Conservation (phyloP, 75 land plant genomes). For the Selaginella moellendorffii region DNA sequence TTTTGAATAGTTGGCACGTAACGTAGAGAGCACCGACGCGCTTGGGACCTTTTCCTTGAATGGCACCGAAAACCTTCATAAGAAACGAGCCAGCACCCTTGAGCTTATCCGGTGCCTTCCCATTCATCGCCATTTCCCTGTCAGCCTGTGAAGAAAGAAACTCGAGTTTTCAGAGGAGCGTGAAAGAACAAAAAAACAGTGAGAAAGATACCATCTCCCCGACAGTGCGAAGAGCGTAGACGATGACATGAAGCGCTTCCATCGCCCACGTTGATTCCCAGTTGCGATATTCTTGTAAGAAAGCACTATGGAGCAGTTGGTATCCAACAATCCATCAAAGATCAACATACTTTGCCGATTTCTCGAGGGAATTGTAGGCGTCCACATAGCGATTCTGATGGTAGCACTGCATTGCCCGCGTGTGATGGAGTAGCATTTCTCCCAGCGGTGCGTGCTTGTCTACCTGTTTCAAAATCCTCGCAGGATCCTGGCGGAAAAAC, state of each 20-base stretch:
- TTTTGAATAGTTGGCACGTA: conserved; percentile 90
- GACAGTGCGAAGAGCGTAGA: conserved; percentile 74
- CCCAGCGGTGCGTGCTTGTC: conserved; percentile 47
- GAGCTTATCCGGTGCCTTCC: conserved; percentile 80
- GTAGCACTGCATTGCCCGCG: conserved; percentile 51
- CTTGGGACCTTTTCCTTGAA: conserved; percentile 97
- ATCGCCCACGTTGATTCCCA: conserved; percentile 99
- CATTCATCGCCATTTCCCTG: conserved; percentile 58
- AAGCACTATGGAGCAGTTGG: conserved; percentile 42
- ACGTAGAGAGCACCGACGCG: conserved; percentile 97
- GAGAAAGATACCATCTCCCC: conserved; percentile 56
- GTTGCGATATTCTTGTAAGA: conserved; percentile 90
- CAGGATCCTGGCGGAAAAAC: conserved; percentile 37
- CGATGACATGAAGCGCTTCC: conserved; percentile 68
- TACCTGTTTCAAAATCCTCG: conserved; percentile 47
- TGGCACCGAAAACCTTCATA: conserved; percentile 96
- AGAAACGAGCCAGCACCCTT: conserved; percentile 97
- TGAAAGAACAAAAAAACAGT: neutral
- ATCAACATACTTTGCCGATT: conserved; percentile 59
- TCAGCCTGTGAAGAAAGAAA: conserved; percentile 57
- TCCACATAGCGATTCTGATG: conserved; percentile 43
- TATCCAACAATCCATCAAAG: neutral
- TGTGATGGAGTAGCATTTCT: conserved; percentile 49
- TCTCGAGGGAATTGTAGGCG: conserved; percentile 65
- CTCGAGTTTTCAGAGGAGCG: no score